A percentile compares a stretch with the other conserved stretches of the same genome.
Conservation (phyloP, 176 grass and related monocot species). For the Eragrostis curvula region DNA sequence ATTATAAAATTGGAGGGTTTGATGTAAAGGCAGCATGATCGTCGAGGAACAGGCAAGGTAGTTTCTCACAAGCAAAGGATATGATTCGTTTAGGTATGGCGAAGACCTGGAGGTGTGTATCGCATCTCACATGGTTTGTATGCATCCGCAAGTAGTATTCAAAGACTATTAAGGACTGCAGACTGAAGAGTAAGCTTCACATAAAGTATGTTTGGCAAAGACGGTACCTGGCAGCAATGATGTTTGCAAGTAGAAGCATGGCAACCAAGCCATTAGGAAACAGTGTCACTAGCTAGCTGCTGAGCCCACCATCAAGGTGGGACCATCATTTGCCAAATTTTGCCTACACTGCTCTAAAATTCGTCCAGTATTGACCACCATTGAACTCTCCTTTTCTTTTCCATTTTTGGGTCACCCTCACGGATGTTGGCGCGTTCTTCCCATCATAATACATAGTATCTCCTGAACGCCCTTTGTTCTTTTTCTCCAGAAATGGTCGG, state of each 20-base stretch:
- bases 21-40: not conserved
- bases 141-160: not conserved
- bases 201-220: constrained; percentile 53
- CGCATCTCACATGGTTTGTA: constrained; percentile 3
- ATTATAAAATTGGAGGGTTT: too few relatives aligned
- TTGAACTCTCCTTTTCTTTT: not conserved
- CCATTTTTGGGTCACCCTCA: too few relatives aligned
- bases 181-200: constrained; percentile 42
- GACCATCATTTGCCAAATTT: constrained; percentile 13
- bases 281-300: not conserved
- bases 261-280: constrained; percentile 3
- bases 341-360: not conserved
- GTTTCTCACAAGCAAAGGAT: constrained; percentile 35
- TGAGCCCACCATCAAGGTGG: constrained; percentile 17
- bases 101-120: not conserved
- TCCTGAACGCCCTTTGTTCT: not conserved
- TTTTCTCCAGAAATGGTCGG: not conserved
- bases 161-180: constrained; percentile 17
- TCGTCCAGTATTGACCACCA: not conserved
- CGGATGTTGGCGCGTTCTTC: not conserved
- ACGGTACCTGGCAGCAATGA: constrained; percentile 46
- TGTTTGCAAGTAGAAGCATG: constrained; percentile 49
- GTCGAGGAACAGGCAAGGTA: not conserved
- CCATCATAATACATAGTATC: not conserved
- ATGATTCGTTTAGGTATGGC: not conserved